These are phyloP conservation scores for Stereum hirsutum DNA, from an alignment of 1,284 basidiomycete species.

Conservation along the genomic window DNA sequence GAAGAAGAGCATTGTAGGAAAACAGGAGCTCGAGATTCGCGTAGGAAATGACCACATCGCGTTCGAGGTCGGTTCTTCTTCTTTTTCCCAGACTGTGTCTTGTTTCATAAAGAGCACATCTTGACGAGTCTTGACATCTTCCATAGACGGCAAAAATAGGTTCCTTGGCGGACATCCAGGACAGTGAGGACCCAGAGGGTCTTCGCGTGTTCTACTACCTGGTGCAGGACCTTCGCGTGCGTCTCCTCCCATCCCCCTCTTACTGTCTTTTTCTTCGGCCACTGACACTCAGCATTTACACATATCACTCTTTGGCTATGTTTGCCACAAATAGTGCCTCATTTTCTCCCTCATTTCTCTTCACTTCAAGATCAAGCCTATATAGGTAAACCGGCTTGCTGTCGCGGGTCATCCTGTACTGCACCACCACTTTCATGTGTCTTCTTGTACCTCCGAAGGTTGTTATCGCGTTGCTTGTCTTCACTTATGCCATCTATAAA, in stretches of 20 bases:
- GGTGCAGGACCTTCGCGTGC: constrained; percentile 92
- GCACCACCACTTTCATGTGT: too few species aligned
- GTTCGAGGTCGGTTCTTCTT: constrained; percentile 75
- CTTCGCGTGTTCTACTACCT: constrained; percentile 98
- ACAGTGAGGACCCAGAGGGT: constrained; percentile 96
- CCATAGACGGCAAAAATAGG: constrained; percentile 94
- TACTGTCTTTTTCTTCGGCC: constrained; percentile 4
- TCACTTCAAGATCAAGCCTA: constrained; percentile 99
- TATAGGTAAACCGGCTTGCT: constrained; percentile 47
- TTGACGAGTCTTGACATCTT: too few species aligned
- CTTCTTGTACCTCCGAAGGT: too few species aligned
- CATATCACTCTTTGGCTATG: too few species aligned
- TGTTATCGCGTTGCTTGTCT: too few species aligned
- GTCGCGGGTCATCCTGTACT: too few species aligned
- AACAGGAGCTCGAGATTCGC: constrained; percentile 95
- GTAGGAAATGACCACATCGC: constrained; percentile 94
- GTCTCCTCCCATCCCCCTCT: too few species aligned
- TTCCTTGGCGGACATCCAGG: constrained; percentile 92
- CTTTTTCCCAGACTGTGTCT: background rate
- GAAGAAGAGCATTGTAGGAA: constrained; percentile 96
- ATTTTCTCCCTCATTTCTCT: constrained; percentile 97
- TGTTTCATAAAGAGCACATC: too few species aligned
- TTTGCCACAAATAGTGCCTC: constrained; percentile 60
- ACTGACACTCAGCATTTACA: constrained; percentile 1
- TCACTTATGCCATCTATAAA: too few species aligned